Evolutionary conservation across 176 grass and related monocot species (phyloP).

Genomic region (Elymus sibiricus): DNA sequence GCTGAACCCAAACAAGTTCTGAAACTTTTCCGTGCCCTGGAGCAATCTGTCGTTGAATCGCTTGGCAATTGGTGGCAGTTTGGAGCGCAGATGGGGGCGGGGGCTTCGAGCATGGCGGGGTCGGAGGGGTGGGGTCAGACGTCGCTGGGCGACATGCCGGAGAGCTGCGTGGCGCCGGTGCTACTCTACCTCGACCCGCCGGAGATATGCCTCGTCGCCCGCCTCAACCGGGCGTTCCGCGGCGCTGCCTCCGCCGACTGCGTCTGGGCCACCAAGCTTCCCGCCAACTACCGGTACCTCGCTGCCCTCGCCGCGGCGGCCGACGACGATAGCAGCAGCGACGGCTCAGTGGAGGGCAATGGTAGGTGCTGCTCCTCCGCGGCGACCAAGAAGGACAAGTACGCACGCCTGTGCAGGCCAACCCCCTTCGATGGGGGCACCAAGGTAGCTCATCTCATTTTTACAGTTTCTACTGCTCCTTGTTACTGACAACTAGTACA

Average conservation of each 20-base stretch:
- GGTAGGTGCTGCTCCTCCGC: constrained; percentile 18
- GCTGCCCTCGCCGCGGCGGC: constrained; percentile 41
- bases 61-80: neutral
- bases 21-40: neutral
- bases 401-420: constrained; percentile 57
- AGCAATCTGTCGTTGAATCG: neutral
- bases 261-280: constrained; percentile 73
- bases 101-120: constrained; percentile 46
- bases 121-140: constrained; percentile 42
- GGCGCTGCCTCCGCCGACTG: constrained; percentile 68
- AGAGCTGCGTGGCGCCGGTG: constrained; percentile 78
- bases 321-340: constrained; percentile 32
- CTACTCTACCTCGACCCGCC: constrained; percentile 70
- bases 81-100: constrained; percentile 45
- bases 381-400: constrained; percentile 62
- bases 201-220: constrained; percentile 77
- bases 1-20: neutral
- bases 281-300: constrained; percentile 63
- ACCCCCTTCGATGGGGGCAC: constrained; percentile 61
- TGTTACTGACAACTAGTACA: neutral
- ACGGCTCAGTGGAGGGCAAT: neutral
- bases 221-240: constrained; percentile 58
- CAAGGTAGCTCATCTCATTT: constrained; percentile 40
- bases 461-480: neutral
- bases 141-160: constrained; percentile 81